Conservation (phyloP, 805 yeast species). For the Starmerella ratchasimensis region DNA sequence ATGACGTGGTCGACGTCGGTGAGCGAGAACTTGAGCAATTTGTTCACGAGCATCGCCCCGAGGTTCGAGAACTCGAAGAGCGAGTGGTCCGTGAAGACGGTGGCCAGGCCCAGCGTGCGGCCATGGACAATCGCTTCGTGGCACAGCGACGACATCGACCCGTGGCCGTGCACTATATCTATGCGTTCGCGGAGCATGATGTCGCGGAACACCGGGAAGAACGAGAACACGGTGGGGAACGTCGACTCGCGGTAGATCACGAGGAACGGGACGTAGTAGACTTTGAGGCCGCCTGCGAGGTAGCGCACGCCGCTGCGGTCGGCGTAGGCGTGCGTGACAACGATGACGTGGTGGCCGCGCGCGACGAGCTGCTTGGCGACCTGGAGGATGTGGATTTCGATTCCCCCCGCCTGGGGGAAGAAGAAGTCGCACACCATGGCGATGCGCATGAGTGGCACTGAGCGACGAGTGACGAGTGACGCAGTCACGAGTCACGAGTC, state of each 20-base stretch:
- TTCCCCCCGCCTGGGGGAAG: slow-evolving; percentile 98
- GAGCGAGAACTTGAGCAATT: slow-evolving; percentile 65
- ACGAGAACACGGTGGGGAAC: slow-evolving; percentile 77
- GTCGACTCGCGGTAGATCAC: slow-evolving; percentile 74
- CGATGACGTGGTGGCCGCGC: slow-evolving; percentile 71
- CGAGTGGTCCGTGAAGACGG: slow-evolving; percentile 93
- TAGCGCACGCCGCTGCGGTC: slow-evolving; percentile 69
- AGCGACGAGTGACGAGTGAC: neutral
- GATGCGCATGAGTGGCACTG: slow-evolving; percentile 15
- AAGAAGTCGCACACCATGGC: slow-evolving; percentile 89
- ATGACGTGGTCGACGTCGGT: slow-evolving; percentile 84
- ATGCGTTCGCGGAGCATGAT: slow-evolving; percentile 75
- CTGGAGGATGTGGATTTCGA: slow-evolving; percentile 89
- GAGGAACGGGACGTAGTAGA: slow-evolving; percentile 74
- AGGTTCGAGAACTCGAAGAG: slow-evolving; percentile 85
- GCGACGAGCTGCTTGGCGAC: slow-evolving; percentile 62
- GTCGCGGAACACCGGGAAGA: slow-evolving; percentile 73
- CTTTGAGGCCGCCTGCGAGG: slow-evolving; percentile 80
- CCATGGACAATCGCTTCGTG: slow-evolving; percentile 90
- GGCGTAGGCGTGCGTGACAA: slow-evolving; percentile 81
- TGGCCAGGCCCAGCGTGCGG: slow-evolving; percentile 77
- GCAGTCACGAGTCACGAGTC: neutral
- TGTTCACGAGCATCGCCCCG: slow-evolving; percentile 73
- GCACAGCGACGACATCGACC: slow-evolving; percentile 70
- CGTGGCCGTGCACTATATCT: slow-evolving; percentile 91